These are phyloP conservation scores for Lentinula novae-zelandiae DNA, from an alignment of 1,284 basidiomycete genomes.

Conservation along the genomic window DNA sequence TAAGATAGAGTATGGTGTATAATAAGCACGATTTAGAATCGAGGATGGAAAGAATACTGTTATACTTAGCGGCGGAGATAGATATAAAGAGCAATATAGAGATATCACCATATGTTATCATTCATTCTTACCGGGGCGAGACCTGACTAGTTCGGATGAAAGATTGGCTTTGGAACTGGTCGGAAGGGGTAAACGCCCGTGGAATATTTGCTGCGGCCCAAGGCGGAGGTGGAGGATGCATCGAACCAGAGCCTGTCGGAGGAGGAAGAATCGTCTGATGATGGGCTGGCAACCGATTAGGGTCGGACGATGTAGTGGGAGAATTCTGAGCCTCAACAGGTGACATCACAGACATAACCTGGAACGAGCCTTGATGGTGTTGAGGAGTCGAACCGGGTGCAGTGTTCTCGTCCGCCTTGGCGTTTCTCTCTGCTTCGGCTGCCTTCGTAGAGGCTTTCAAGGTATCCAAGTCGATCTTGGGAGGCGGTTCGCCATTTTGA, in stretches of 20 bases:
- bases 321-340: conserved; percentile 16
- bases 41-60: too few relatives aligned
- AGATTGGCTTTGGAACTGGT: conserved; percentile 48
- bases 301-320: conserved; percentile 16
- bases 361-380: conserved; percentile 54
- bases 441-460: conserved; percentile 68
- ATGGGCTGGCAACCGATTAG: conserved; percentile 7
- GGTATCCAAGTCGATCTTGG: conserved; percentile 68
- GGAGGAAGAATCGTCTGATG: conserved; percentile 4
- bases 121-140: conserved; percentile 20
- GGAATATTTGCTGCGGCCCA: conserved; percentile 34
- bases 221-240: conserved; percentile 40
- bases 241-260: conserved; percentile 14
- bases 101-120: neutral
- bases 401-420: conserved; percentile 25
- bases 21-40: too few relatives aligned
- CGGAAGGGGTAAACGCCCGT: neutral
- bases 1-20: too few relatives aligned
- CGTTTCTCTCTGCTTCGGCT: conserved; percentile 40
- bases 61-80: too few relatives aligned
- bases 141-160: conserved; percentile 46
- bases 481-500: conserved; percentile 41
- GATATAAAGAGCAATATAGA: too few relatives aligned
- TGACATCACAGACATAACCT: conserved; percentile 34
- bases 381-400: conserved; percentile 25